Evolutionary conservation across 2,329 filamentous ascomycete species (phyloP).

Genomic region (Fusarium oligoseptatum): DNA sequence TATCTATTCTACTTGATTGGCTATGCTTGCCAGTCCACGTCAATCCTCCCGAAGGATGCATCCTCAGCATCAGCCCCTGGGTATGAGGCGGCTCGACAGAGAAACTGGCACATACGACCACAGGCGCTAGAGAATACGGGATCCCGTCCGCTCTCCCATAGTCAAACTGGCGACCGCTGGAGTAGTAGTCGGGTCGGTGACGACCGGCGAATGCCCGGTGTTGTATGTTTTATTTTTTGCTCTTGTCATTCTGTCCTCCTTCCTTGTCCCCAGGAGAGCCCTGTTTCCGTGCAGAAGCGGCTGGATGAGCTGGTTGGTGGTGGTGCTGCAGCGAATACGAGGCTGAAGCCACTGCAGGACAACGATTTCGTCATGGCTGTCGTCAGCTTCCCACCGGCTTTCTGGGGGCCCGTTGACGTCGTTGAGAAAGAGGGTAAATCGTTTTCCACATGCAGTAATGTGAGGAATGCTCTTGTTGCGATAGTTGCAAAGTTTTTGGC

Average conservation of each 20-base stretch:
- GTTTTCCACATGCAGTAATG: slow-evolving; percentile 9
- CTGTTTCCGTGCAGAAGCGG: not conserved
- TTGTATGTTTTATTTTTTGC: slow-evolving; percentile 18
- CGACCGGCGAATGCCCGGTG: slow-evolving; percentile 28
- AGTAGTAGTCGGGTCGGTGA: slow-evolving; percentile 31
- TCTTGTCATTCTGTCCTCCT: not conserved
- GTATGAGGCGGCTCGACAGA: not conserved
- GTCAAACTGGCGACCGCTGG: slow-evolving; percentile 24
- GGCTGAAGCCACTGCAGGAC: not conserved
- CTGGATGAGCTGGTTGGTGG: not conserved
- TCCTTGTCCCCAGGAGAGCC: too few relatives aligned
- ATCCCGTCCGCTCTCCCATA: slow-evolving; percentile 25
- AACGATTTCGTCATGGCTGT: not conserved
- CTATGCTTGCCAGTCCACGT: not conserved
- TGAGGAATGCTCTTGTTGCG: slow-evolving; percentile 35
- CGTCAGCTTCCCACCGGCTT: not conserved
- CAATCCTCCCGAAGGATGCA: not conserved
- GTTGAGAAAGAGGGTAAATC: slow-evolving; percentile 16
- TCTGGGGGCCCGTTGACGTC: not conserved
- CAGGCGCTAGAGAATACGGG: slow-evolving; percentile 24
- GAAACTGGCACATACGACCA: slow-evolving; percentile 19
- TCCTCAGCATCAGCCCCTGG: not conserved
- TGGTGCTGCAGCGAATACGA: not conserved
- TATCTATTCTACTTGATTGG: not conserved
- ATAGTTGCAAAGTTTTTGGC: slow-evolving; percentile 28